Evolutionary conservation across 805 yeast genomes (phyloP), one percentile per base, ranked within the genome.

Genomic region (Debaryomyces castellii): DNA sequence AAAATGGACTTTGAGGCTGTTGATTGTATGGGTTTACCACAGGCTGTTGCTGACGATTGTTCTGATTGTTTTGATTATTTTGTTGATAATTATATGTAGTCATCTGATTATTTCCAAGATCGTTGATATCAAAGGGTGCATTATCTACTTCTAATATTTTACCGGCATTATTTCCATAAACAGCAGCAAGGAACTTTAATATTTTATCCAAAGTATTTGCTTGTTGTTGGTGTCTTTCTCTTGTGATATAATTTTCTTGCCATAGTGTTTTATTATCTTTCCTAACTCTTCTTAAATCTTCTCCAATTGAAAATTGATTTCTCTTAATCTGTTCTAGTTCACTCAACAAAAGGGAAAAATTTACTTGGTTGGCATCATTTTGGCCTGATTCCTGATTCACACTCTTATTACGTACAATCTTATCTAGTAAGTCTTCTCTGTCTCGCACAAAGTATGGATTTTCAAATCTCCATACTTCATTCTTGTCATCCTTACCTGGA

Each of bases 231-330:
- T 91, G 88, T 51, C 91, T 80, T 62, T 92, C 97, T 44, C 97
- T 76, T 5, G 92, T 85, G 47, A 83, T 69, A 60, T 77, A 83
- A 57, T 89, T 85, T 60, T 94, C 98, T 49, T 85, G 84, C 99
- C 99, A 94, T 38, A 94, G 67, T 57, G 89, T 65, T 61, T 89
- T 92, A 67, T 92, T 94, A 60, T 94, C 98, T 49, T 84, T 84
- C 47, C 90, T 77, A 32, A 94, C 82, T 47, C 97, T 76, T 54
- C 85, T 73, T 50, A 94, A 71, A 60, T 94, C 98, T 54, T 90
- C 94, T 4, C 89, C 80, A 16, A 94, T 88, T 16, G 87, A 79
- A 50, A 80, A 58, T 64, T 94, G 99, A 57, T 88, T 87, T 55
- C 78, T 73, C 60, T 87, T 88, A 53, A 94, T 78, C 44, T 74